Evolutionary conservation across 495 filamentous ascomycete genomes (phyloP), one percentile per base, ranked within the genome.

Genomic region (Penicillium paradoxum): DNA sequence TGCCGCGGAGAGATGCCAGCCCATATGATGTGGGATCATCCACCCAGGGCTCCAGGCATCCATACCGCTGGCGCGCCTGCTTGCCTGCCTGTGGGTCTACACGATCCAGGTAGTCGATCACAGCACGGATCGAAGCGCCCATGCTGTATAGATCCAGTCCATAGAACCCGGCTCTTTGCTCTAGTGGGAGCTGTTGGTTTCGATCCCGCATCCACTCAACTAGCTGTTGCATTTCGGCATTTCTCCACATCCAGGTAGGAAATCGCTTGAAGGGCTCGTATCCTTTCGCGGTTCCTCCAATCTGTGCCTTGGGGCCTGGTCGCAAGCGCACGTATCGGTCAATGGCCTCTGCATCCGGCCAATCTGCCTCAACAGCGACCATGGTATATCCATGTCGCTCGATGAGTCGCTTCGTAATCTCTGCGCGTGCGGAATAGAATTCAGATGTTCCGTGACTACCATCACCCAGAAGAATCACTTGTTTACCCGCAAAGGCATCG

Each of bases 201-300:
- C 66, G 70, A 15, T 69, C 48, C 5, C 77, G 66, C 62, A 83
- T 64, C 81, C 80, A 84, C 55, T 83, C 79, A n/a, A 79, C 72
- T 15, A 84, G 74, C 0, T 71, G 62, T 19, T 80, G 78, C 58
- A 79, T 76, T 54, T 83, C 79, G 21, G 58, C 55, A 48, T 83
- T 83, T 10, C 79, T 71, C 81, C 81, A 84, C 80, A 83, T 83
- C 80, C 80, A 84, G 4, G 77, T 80, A 19, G 81, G 80, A 38
- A 83, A 84, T 15, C 79, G 63, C 44, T 73, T 62, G 58, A 84
- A 83, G 9, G 72, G 70, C 34, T 75, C 71, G 8, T 68, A 51
- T 5, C 64, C 65, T 2, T 62, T 57, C 3, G 59, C 42, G 14
- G 44, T 51, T 19, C 66, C 65, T 17, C 65, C 64, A 10, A 74